These are phyloP conservation scores for Sporisorium graminicola DNA, from an alignment of 1,284 basidiomycete species.

Conservation along the genomic window DNA sequence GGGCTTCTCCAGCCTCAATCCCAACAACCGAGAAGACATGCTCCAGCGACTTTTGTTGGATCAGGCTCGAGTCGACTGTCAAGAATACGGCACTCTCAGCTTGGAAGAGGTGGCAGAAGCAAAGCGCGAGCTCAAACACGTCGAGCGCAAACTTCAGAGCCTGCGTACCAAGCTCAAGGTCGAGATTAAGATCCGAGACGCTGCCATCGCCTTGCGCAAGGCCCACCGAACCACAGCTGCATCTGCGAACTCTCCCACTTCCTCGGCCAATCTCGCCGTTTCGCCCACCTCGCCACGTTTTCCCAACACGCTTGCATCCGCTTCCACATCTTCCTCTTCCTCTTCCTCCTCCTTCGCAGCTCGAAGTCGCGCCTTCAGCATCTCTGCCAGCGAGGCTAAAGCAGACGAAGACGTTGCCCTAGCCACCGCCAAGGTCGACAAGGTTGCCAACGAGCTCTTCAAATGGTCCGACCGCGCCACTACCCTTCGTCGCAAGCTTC, in stretches of 20 bases:
- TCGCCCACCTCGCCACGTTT: slow-evolving; percentile 32
- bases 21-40: slow-evolving; percentile 43
- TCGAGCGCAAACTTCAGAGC: slow-evolving; percentile 44
- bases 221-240: slow-evolving; percentile 48
- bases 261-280: slow-evolving; percentile 15
- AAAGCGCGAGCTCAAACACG: slow-evolving; percentile 52
- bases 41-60: slow-evolving; percentile 48
- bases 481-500: slow-evolving; percentile 41
- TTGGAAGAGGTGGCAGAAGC: slow-evolving; percentile 55
- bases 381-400: slow-evolving; percentile 52
- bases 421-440: slow-evolving; percentile 56
- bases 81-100: slow-evolving; percentile 46
- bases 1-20: slow-evolving; percentile 28
- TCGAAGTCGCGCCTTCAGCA: slow-evolving; percentile 33
- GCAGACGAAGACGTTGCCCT: slow-evolving; percentile 47
- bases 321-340: slow-evolving; percentile 12
- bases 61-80: slow-evolving; percentile 53
- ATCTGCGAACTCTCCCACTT: slow-evolving; percentile 26
- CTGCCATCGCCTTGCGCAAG: slow-evolving; percentile 57
- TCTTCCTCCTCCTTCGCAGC: slow-evolving; percentile 28
- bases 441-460: slow-evolving; percentile 52
- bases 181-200: slow-evolving; percentile 57
- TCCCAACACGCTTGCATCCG: background rate
- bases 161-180: slow-evolving; percentile 58
- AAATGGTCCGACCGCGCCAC: slow-evolving; percentile 43